Evolutionary conservation across 177 flowering plant species (phyloP), one percentile per base, ranked within the genome.

Genomic region (Vitis hybrid): DNA sequence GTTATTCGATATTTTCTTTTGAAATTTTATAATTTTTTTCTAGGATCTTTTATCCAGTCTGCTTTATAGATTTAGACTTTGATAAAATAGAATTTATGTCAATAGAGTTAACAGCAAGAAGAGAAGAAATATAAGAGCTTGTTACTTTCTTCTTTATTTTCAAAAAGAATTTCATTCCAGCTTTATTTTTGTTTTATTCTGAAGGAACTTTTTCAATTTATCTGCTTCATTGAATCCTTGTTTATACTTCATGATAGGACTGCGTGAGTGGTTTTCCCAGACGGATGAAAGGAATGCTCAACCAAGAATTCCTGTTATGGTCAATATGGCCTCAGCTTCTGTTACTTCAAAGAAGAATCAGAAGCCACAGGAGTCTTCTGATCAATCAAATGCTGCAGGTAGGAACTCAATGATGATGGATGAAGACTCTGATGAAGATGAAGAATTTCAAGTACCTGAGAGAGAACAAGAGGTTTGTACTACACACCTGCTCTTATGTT

Each of bases 181-280:
- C 6, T 24, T 60, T 50, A 13, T 3, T 58, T 69, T 50, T 69
- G 20, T 49, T 49, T 59, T 18, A 20, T 18, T 61, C 58, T 60
- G 41, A 35, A 41, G 20, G 51, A 30, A 62, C 46, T 50, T n/a
- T 68, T 58, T 58, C 64, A 50, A 48, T 18, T 51, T 35, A 1
- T 49, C 54, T 66, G 35, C 3, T 20, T 41, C 32, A 8, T 56
- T 57, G 9, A 54, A 59, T 65, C 58, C 46, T 60, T 69, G 18
- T 12, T 32, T 49, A 3, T 62, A 27, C 48, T 61, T 35, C 68
- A 24, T 63, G 15, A 64, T 80, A 96, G 99, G 99, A 41, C 62
- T 96, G 78, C 97, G 99, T 48, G 99, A 96, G 69, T 96, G 95
- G 89, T 91, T 93, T 85, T 76, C 95, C 68, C 99, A 92, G 79